Evolutionary conservation across 441 rosid species (phyloP).

Genomic region (Erysimum cheiri): DNA sequence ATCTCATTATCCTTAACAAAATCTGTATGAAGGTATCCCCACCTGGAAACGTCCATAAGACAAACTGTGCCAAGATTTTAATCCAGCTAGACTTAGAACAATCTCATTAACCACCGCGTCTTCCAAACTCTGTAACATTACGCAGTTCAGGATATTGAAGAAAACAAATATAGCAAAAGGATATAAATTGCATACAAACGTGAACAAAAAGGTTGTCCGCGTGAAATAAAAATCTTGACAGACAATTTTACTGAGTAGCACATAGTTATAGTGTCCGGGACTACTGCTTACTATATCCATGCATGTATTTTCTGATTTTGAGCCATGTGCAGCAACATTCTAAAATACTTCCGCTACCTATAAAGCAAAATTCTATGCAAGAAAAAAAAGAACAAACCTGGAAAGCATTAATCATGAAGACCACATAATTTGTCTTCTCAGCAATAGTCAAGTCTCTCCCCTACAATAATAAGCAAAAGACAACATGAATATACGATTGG

Average conservation of each 20-base stretch:
- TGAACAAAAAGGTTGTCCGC: neutral
- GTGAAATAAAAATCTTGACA: slow-evolving; percentile 8
- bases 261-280: neutral
- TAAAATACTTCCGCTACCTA: neutral
- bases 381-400: slow-evolving; percentile 66
- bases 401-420: slow-evolving; percentile 97
- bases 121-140: slow-evolving; percentile 86
- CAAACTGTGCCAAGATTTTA: slow-evolving; percentile 90
- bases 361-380: slow-evolving; percentile 33
- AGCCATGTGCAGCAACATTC: neutral
- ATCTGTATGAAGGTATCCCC: slow-evolving; percentile 18
- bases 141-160: slow-evolving; percentile 29
- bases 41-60: slow-evolving; percentile 99
- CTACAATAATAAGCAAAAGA: slow-evolving; percentile 52
- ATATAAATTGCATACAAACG: slow-evolving; percentile 16
- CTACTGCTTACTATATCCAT: neutral
- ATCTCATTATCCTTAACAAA: slow-evolving; percentile 18
- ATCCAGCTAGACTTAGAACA: slow-evolving; percentile 81
- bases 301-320: neutral
- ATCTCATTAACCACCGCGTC: slow-evolving; percentile 90
- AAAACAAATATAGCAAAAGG: slow-evolving; percentile 24
- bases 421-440: slow-evolving; percentile 94
- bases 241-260: neutral
- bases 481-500: slow-evolving; percentile 23
- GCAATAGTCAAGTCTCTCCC: slow-evolving; percentile 83